Evolutionary conservation across 805 yeast genomes (phyloP).

Genomic region (Jamesozyma jinghongensis): DNA sequence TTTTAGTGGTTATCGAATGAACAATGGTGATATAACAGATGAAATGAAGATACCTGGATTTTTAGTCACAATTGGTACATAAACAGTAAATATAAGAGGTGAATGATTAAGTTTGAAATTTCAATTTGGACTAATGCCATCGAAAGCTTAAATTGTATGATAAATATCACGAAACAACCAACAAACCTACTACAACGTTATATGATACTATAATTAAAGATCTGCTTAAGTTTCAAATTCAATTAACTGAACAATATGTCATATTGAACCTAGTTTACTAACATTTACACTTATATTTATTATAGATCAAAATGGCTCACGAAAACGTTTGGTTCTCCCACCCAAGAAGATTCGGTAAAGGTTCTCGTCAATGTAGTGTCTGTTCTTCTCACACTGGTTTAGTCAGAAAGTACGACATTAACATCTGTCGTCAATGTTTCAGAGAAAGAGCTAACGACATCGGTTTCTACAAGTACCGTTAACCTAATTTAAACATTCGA

Average conservation of each 20-base stretch:
- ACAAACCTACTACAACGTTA: no score
- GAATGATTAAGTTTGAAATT: no score
- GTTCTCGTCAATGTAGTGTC: slow-evolving; percentile 99
- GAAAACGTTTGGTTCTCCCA: slow-evolving; percentile 99
- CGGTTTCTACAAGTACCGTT: slow-evolving; percentile 98
- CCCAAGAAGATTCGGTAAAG: slow-evolving; percentile 99
- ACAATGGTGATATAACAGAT: no score
- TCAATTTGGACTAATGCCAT: no score
- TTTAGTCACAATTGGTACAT: no score
- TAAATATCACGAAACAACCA: no score
- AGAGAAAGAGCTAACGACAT: slow-evolving; percentile 99
- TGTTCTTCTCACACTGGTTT: slow-evolving; percentile 98
- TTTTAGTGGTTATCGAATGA: no score
- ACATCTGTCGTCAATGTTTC: slow-evolving; percentile 99
- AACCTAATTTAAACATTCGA: slow-evolving; percentile 30
- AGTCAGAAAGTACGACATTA: slow-evolving; percentile 99
- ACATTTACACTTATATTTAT: slow-evolving; percentile 9
- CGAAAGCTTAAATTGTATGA: no score
- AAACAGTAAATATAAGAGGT: no score
- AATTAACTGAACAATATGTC: not conserved
- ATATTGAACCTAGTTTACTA: slow-evolving; percentile 3
- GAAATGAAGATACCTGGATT: no score
- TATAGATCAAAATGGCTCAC: slow-evolving; percentile 84
- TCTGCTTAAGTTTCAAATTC: no score
- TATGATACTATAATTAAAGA: no score